Percentiles rank a stretch among this genome's conserved stretches.
Evolutionary conservation across 805 yeast species (phyloP).

Genomic region (Huiozyma sinensis): DNA sequence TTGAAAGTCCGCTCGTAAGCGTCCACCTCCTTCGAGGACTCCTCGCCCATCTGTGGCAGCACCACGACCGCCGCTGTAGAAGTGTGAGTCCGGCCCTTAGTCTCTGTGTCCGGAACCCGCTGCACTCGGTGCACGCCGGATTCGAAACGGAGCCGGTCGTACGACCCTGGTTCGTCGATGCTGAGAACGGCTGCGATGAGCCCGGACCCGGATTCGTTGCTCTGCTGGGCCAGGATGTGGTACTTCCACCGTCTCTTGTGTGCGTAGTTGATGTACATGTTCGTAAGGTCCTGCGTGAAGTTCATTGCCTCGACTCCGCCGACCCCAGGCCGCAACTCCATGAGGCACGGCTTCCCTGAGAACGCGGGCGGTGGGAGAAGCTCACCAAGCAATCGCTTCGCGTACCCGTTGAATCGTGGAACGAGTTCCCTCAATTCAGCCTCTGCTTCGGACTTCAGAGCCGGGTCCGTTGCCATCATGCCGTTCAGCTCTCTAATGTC

Average conservation of each 20-base stretch:
- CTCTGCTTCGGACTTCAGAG: constrained; percentile 47
- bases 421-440: constrained; percentile 40
- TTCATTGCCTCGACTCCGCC: constrained; percentile 93
- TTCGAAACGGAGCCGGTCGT: constrained; percentile 63
- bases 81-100: constrained; percentile 89
- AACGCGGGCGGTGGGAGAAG: constrained; percentile 71
- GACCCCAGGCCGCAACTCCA: constrained; percentile 89
- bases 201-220: constrained; percentile 54
- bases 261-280: constrained; percentile 74
- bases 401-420: constrained; percentile 36
- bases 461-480: constrained; percentile 23
- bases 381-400: constrained; percentile 40
- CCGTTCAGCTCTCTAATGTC: constrained; percentile 27
- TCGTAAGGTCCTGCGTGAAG: constrained; percentile 68
- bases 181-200: constrained; percentile 65
- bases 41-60: constrained; percentile 66
- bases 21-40: constrained; percentile 36
- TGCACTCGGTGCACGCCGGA: constrained; percentile 97
- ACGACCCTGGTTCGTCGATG: constrained; percentile 69
- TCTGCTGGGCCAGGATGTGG: constrained; percentile 45
- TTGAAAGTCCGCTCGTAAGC: constrained; percentile 60
- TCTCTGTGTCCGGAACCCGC: constrained; percentile 85
- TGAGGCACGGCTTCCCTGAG: constrained; percentile 62
- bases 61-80: constrained; percentile 95
- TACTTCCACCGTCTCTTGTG: constrained; percentile 55